These are phyloP conservation scores for Cutaneotrichosporon sp. DNA, from an alignment of 1,284 basidiomycete genomes.

Conservation along the genomic window DNA sequence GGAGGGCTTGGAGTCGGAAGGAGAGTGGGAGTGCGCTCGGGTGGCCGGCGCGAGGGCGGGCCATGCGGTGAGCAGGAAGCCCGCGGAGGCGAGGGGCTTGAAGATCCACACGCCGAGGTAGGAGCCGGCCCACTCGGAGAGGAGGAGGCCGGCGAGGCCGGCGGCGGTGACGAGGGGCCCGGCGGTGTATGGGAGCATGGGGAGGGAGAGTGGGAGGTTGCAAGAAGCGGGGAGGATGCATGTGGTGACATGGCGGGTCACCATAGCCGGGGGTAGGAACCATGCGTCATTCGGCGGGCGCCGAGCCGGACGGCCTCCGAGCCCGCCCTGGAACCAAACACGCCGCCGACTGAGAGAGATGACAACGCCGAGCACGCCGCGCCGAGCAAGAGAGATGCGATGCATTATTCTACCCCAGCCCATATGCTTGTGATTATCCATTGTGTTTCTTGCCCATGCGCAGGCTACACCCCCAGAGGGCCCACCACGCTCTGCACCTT, in stretches of 20 bases:
- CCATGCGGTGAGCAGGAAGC: slow-evolving; percentile 18
- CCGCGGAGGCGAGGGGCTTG: slow-evolving; percentile 24
- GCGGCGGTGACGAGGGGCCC: slow-evolving; percentile 20
- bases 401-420: not conserved
- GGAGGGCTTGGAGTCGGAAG: not conserved
- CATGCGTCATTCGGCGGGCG: too few relatives aligned
- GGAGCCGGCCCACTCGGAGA: slow-evolving; percentile 5
- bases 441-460: not conserved
- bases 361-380: not conserved
- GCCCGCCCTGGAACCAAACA: too few relatives aligned
- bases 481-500: slow-evolving; percentile 64
- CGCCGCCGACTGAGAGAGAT: too few relatives aligned
- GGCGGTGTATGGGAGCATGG: slow-evolving; percentile 4
- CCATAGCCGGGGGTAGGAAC: not conserved
- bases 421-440: not conserved
- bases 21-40: not conserved
- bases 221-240: not conserved
- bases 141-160: slow-evolving; percentile 16
- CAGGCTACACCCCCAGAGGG: slow-evolving; percentile 16
- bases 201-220: not conserved
- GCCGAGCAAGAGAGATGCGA: not conserved
- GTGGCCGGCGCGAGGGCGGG: not conserved
- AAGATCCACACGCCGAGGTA: slow-evolving; percentile 16
- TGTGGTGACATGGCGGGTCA: not conserved
- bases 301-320: too few relatives aligned